Percentiles rank a stretch among this genome's conserved stretches.
Conservation (phyloP, 306 rosid genomes). For the Medicago ruthenica region DNA sequence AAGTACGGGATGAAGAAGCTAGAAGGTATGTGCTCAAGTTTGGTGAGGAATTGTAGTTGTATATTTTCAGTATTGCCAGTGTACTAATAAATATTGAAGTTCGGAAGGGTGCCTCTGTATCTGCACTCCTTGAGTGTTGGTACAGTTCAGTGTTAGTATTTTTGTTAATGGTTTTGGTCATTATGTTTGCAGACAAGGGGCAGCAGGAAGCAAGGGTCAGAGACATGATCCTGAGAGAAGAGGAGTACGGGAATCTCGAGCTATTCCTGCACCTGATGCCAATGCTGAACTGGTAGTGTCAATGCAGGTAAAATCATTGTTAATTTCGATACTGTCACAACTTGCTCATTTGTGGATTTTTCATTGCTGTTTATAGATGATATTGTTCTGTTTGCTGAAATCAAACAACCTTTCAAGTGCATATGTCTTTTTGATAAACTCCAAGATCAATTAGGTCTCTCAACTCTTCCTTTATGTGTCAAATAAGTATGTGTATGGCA, state of each 20-base stretch:
- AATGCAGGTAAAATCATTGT: constrained; percentile 77
- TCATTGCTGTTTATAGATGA: not conserved
- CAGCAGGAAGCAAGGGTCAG: constrained; percentile 80
- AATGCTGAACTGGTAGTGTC: constrained; percentile 92
- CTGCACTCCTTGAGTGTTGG: constrained; percentile 2
- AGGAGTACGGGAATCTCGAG: constrained; percentile 84
- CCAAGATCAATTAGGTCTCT: not conserved
- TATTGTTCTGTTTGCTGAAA: constrained; percentile 1
- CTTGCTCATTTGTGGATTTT: not conserved
- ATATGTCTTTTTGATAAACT: not conserved
- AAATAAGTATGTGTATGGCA: not conserved
- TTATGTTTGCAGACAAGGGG: constrained; percentile 77
- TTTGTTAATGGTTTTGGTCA: constrained; percentile 32
- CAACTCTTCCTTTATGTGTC: constrained; percentile 17
- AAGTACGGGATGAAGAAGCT: constrained; percentile 95
- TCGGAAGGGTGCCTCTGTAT: too few species aligned
- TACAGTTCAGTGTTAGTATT: constrained; percentile 23
- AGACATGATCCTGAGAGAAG: constrained; percentile 78
- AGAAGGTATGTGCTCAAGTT: constrained; percentile 65
- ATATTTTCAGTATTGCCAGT: constrained; percentile 14
- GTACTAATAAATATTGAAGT: not conserved
- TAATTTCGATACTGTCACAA: constrained; percentile 10
- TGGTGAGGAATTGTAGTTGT: constrained; percentile 31
- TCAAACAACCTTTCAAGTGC: not conserved
- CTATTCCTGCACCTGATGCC: constrained; percentile 98